Evolutionary conservation across 129 eudicot genomes (phyloP), one percentile per base, ranked within the genome.

Genomic region (Artemisia argyi): DNA sequence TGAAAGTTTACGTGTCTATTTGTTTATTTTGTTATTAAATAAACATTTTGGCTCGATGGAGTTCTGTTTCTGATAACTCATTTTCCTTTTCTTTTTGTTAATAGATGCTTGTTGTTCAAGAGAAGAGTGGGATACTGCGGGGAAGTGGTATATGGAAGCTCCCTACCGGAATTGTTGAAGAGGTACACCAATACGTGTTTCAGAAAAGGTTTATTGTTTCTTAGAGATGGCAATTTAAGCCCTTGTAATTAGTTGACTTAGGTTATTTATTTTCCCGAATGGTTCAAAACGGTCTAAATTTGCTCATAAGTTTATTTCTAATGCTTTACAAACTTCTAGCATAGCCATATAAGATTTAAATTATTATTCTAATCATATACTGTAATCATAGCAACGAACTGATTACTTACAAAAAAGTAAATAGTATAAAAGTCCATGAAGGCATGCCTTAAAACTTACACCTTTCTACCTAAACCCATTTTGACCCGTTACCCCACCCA

Each of bases 61-160:
- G 14, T 52, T 52, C 57, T 52, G 18, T 14, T 14, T 13, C 4
- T 15, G 18, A 52, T 15, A 15, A 15, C n/a, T 16, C 18, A 5
- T 9, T 24, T 48, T 12, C 18, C 50, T 46, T n/a, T n/a, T n/a
- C n/a, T n/a, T 61, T 62, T 26, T 68, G 64, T 46, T 62, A 61
- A 7, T 61, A 91, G 97, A 58, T 91, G 84, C 97, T 91, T 49
- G 93, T 89, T 68, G 97, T 91, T 54, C 91, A 82, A 76, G 97
- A 91, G 83, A 91, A 89, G 80, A 69, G 70, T 49, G 96, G 96
- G 26, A 57, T 7, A 35, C 53, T 84, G 51, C 66, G 60, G 48
- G 96, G 91, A 61, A 60, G 46, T 26, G 66, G 66, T 28, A 61
- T 88, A 15, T 91, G 97, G 96, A 91, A 91, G 81, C 78, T 88